Conservation (phyloP, 176 grass and related monocot genomes). For the Eleusine coracana region DNA sequence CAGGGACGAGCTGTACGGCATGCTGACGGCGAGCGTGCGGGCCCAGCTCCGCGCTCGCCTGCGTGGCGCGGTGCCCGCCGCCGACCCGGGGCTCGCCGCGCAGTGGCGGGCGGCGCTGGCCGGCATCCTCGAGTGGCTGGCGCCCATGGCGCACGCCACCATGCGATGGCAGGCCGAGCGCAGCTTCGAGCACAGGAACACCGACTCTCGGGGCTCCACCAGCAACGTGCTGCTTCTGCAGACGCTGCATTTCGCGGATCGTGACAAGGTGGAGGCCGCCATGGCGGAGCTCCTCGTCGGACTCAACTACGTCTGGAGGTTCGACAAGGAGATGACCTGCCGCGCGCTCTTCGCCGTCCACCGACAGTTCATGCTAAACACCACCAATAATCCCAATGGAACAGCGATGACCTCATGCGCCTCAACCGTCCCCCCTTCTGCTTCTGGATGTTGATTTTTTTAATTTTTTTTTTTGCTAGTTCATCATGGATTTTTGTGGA, state of each 20-base stretch:
- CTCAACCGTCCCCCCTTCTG: no score
- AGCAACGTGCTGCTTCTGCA: conserved; percentile 65
- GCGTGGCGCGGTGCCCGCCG: conserved; percentile 44
- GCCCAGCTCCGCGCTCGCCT: conserved; percentile 59
- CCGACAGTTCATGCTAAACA: conserved; percentile 19
- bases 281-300: conserved; percentile 81
- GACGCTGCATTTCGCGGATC: conserved; percentile 76
- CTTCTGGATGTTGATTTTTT: background rate
- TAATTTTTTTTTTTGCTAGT: background rate
- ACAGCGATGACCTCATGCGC: conserved; percentile 32
- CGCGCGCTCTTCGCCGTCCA: conserved; percentile 52
- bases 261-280: conserved; percentile 74
- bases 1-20: conserved; percentile 74
- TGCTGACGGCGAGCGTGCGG: conserved; percentile 81
- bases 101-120: conserved; percentile 75
- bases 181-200: conserved; percentile 56
- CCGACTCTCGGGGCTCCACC: background rate
- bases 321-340: conserved; percentile 74
- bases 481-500: conserved; percentile 29
- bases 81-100: conserved; percentile 50
- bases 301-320: conserved; percentile 84
- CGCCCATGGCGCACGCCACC: conserved; percentile 85
- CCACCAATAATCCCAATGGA: conserved; percentile 30
- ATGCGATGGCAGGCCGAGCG: conserved; percentile 81
- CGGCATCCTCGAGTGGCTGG: conserved; percentile 73